Percentiles rank a stretch among this genome's conserved stretches.
These are phyloP conservation scores for Picea glauca DNA, from an alignment of 75 land plant species.

Conservation along the genomic window DNA sequence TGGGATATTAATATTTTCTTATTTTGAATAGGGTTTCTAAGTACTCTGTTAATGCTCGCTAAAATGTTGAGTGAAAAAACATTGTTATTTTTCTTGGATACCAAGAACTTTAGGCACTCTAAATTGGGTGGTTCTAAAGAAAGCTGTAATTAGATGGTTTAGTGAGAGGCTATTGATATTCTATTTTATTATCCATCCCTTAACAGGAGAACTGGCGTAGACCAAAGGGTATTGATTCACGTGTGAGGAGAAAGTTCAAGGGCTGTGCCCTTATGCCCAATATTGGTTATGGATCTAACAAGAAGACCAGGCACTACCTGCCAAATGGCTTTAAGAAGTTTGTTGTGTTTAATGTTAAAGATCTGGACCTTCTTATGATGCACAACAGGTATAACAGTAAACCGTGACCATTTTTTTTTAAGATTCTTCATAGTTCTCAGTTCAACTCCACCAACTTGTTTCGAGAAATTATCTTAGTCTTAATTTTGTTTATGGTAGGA, in stretches of 20 bases:
- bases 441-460: background rate
- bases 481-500: conserved; percentile 14
- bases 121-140: too few relatives aligned
- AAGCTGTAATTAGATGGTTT: too few relatives aligned
- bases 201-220: conserved; percentile 47
- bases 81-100: too few relatives aligned
- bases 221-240: conserved; percentile 57
- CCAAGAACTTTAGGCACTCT: too few relatives aligned
- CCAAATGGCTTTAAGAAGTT: conserved; percentile 54
- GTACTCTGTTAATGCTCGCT: too few relatives aligned
- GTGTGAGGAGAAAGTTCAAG: conserved; percentile 59
- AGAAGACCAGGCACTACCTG: conserved; percentile 52
- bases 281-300: conserved; percentile 60
- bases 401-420: background rate
- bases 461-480: background rate
- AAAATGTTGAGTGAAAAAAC: too few relatives aligned
- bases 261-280: conserved; percentile 57
- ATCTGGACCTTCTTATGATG: conserved; percentile 54
- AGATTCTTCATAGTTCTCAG: background rate
- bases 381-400: conserved; percentile 36
- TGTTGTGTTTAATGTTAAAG: conserved; percentile 36
- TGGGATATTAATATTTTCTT: too few relatives aligned
- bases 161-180: too few relatives aligned
- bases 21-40: too few relatives aligned
- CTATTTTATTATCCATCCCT: background rate